Percentiles rank a stretch among this genome's conserved stretches.
These are phyloP conservation scores for Diaporthe sp. DNA, from an alignment of 2,329 filamentous ascomycete genomes.

Conservation along the genomic window DNA sequence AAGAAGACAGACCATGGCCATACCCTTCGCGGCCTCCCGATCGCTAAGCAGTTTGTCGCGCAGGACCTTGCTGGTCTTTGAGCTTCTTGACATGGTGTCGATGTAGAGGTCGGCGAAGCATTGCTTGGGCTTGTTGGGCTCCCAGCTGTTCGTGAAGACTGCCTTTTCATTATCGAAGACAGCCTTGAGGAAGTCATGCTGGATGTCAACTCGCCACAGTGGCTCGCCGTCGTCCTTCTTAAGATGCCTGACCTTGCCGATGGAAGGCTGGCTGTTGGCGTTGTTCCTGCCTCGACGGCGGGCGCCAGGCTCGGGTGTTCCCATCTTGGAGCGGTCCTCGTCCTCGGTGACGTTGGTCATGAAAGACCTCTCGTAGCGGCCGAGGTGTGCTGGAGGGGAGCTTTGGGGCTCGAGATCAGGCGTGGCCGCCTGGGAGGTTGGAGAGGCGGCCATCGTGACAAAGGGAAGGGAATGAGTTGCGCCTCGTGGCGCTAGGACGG, in stretches of 20 bases:
- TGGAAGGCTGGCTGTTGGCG: constrained; percentile 53
- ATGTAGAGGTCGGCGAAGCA: constrained; percentile 97
- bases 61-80: constrained; percentile 98
- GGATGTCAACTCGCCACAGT: constrained; percentile 88
- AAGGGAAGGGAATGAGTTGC: constrained; percentile 26
- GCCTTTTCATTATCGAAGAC: constrained; percentile 81
- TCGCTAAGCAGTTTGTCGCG: constrained; percentile 97
- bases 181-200: constrained; percentile 85
- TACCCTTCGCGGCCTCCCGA: constrained; percentile 91
- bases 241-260: constrained; percentile 82
- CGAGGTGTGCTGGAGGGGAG: constrained; percentile 55
- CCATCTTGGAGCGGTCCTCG: constrained; percentile 59
- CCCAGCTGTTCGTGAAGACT: constrained; percentile 94
- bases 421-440: constrained; percentile 56
- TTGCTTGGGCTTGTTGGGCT: constrained; percentile 72
- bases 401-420: constrained; percentile 61
- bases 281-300: constrained; percentile 46
- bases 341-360: constrained; percentile 62
- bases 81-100: constrained; percentile 97
- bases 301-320: constrained; percentile 57
- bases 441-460: constrained; percentile 49
- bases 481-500: constrained; percentile 35
- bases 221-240: constrained; percentile 93
- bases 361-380: constrained; percentile 59
- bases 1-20: constrained; percentile 98